A percentile compares a stretch with the other conserved stretches of the same genome.
These are phyloP conservation scores for Septoria linicola DNA, from an alignment of 2,329 filamentous ascomycete species.

Conservation along the genomic window DNA sequence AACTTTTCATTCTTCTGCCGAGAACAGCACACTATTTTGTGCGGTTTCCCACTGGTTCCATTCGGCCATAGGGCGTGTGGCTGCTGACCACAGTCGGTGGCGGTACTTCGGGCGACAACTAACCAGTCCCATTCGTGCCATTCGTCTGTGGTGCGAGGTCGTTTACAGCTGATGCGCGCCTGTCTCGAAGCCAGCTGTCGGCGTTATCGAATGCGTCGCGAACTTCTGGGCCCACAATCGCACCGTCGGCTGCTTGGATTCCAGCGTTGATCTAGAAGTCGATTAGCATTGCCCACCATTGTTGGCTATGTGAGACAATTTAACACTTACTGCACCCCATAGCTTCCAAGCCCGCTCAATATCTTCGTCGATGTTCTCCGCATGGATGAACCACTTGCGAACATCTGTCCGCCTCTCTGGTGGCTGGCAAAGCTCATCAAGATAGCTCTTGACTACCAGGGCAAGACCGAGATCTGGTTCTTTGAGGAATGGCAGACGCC, in stretches of 20 bases:
- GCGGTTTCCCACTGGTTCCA: too few relatives aligned
- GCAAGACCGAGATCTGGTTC: slow-evolving; percentile 74
- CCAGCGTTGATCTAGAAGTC: slow-evolving; percentile 54
- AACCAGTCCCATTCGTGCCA: slow-evolving; percentile 8
- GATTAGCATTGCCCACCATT: slow-evolving; percentile 19
- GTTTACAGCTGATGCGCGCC: slow-evolving; percentile 12
- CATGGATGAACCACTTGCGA: slow-evolving; percentile 62
- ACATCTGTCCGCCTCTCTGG: slow-evolving; percentile 53
- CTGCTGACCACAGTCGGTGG: not conserved
- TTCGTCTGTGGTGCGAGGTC: slow-evolving; percentile 1
- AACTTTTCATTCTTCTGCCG: too few relatives aligned
- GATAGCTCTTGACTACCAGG: slow-evolving; percentile 76
- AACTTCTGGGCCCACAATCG: slow-evolving; percentile 45
- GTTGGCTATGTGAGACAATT: not conserved
- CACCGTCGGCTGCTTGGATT: slow-evolving; percentile 55
- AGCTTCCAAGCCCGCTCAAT: slow-evolving; percentile 60
- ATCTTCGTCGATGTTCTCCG: slow-evolving; percentile 57
- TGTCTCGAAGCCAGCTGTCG: slow-evolving; percentile 56
- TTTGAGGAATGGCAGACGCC: slow-evolving; percentile 65
- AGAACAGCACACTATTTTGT: too few relatives aligned
- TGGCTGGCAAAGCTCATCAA: slow-evolving; percentile 65
- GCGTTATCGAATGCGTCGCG: slow-evolving; percentile 58
- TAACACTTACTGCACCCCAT: slow-evolving; percentile 61
- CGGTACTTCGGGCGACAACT: not conserved
- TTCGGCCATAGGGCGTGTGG: too few relatives aligned